Conservation (phyloP, 805 yeast genomes). For the Suhomyces sp. region DNA sequence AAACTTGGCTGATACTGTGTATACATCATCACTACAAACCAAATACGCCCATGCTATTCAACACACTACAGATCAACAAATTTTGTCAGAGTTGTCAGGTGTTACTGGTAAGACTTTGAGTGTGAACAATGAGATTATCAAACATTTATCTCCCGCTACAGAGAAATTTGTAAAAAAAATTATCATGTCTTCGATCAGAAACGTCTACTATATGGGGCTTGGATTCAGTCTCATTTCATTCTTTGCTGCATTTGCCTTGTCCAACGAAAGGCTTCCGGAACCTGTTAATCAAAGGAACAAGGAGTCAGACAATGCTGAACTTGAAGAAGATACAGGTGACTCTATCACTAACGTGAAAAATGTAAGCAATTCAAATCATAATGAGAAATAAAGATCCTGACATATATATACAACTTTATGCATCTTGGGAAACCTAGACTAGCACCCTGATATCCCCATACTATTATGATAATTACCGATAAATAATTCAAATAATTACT, state of each 20-base stretch:
- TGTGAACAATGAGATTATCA: conserved; percentile 14
- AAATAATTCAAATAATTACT: too few relatives aligned
- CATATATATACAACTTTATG: too few relatives aligned
- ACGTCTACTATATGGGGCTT: conserved; percentile 41
- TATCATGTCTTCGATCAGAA: conserved; percentile 38
- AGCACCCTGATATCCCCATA: too few relatives aligned
- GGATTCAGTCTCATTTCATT: conserved; percentile 35
- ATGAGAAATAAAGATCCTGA: too few relatives aligned
- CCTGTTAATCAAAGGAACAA: too few relatives aligned
- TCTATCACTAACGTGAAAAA: too few relatives aligned
- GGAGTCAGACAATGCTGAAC: too few relatives aligned
- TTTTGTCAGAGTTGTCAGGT: conserved; percentile 19
- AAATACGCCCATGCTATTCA: conserved; percentile 8
- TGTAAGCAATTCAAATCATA: too few relatives aligned
- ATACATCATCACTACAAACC: conserved; percentile 24
- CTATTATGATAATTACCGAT: too few relatives aligned
- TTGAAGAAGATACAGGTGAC: too few relatives aligned
- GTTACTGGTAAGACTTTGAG: conserved; percentile 15
- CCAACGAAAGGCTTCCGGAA: conserved; percentile 44
- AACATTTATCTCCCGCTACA: conserved; percentile 23
- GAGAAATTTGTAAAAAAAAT: conserved; percentile 24
- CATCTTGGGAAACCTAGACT: too few relatives aligned
- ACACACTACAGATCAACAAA: conserved; percentile 10
- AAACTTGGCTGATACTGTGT: conserved; percentile 42
- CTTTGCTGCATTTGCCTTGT: conserved; percentile 32